phyloP scores from a whole-genome alignment of 75 land plant species.

The Cryptomeria japonica region DNA sequence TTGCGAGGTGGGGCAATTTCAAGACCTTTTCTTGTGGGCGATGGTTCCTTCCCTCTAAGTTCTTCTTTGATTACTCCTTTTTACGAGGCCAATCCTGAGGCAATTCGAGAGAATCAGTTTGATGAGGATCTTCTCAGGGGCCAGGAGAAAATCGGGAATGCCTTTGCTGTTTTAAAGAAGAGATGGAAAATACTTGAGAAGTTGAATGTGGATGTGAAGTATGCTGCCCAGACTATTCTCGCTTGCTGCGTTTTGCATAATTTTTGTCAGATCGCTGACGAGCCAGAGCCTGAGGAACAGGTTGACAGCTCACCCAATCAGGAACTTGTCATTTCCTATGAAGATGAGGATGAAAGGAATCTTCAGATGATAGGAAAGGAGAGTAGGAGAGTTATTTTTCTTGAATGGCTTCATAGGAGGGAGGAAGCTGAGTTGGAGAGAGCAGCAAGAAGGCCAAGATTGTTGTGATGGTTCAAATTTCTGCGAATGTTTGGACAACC shows the following conservation, averaged over 20 bases:
- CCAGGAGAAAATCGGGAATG: slow-evolving; percentile 12
- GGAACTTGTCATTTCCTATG: not conserved
- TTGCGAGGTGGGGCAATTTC: not conserved
- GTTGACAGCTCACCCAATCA: slow-evolving; percentile 19
- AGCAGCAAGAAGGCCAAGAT: slow-evolving; percentile 6
- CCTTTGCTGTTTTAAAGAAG: slow-evolving; percentile 26
- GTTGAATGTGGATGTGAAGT: slow-evolving; percentile 28
- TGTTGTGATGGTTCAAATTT: not conserved
- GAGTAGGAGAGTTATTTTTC: slow-evolving; percentile 11
- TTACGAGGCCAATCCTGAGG: slow-evolving; percentile 8
- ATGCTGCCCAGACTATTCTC: slow-evolving; percentile 22
- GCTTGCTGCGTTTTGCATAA: slow-evolving; percentile 39
- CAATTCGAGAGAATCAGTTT: slow-evolving; percentile 17
- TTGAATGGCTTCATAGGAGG: slow-evolving; percentile 18
- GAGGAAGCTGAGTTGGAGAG: slow-evolving; percentile 4
- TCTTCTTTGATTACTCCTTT: slow-evolving; percentile 30
- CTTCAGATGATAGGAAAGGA: slow-evolving; percentile 14
- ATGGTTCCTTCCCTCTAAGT: slow-evolving; percentile 19
- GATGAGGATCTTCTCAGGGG: slow-evolving; percentile 22
- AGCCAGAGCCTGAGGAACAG: slow-evolving; percentile 20
- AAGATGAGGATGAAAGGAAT: not conserved
- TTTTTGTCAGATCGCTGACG: slow-evolving; percentile 25
- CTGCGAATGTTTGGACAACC: not conserved
- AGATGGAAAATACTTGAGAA: slow-evolving; percentile 32
- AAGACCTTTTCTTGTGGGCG: slow-evolving; percentile 21